Evolutionary conservation across 2,329 filamentous ascomycete genomes (phyloP).

Genomic region (Ophiostoma novo-ulmi): DNA sequence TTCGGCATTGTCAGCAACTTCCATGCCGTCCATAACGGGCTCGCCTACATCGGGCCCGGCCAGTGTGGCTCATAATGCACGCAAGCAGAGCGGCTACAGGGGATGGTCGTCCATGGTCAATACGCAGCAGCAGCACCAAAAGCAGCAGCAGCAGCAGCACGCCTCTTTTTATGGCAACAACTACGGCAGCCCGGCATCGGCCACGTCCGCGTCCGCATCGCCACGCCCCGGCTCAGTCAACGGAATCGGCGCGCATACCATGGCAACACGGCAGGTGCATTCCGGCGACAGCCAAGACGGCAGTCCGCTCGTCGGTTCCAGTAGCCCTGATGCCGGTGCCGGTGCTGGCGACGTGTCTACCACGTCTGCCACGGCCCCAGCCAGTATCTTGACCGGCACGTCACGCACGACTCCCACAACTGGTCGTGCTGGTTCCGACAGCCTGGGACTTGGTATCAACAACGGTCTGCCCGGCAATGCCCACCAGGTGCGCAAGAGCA

Average conservation of each 20-base stretch:
- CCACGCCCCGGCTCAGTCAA: not conserved
- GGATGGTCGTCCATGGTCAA: slow-evolving; percentile 21
- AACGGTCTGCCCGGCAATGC: not conserved
- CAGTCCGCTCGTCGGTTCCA: not conserved
- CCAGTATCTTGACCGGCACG: not conserved
- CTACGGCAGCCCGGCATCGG: slow-evolving; percentile 1
- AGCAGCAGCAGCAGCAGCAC: slow-evolving; percentile 3
- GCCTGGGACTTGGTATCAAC: not conserved
- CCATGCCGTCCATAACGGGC: slow-evolving; percentile 18
- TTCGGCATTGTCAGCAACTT: slow-evolving; percentile 21
- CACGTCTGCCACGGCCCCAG: not conserved
- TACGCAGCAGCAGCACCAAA: slow-evolving; percentile 18
- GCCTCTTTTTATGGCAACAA: not conserved
- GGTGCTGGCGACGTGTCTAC: not conserved
- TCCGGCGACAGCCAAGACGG: not conserved
- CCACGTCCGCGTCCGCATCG: not conserved
- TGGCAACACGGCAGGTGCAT: not conserved
- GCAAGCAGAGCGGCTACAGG: slow-evolving; percentile 18
- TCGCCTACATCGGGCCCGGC: slow-evolving; percentile 29
- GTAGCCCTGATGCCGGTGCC: no score
- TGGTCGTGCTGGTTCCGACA: not conserved
- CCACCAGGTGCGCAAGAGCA: slow-evolving; percentile 10
- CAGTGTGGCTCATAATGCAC: not conserved
- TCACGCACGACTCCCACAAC: not conserved
- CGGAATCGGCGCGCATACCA: not conserved